phyloP scores from a whole-genome alignment of 75 land plant species.

The Cryptomeria japonica region DNA sequence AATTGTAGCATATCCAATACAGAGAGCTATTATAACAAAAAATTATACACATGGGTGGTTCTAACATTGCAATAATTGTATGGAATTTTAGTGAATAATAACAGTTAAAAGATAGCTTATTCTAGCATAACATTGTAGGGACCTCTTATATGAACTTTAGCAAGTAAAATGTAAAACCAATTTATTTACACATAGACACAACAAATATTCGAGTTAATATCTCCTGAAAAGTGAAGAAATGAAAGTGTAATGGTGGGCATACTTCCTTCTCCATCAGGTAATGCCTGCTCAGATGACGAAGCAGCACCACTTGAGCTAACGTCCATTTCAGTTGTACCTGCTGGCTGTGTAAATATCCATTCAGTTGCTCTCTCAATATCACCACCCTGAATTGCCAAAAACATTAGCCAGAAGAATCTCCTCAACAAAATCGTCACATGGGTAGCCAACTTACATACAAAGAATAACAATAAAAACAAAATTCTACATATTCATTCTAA shows the following conservation, averaged over 20 bases:
- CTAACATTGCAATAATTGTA: not conserved
- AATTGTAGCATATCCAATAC: not conserved
- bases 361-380: conserved; percentile 93
- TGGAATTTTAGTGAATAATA: not conserved
- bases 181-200: not conserved
- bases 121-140: not conserved
- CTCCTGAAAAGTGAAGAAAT: not conserved
- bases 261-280: conserved; percentile 96
- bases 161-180: not conserved
- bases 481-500: not conserved
- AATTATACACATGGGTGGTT: not conserved
- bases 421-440: not conserved
- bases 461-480: not conserved
- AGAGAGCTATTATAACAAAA: not conserved
- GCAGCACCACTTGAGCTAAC: conserved; percentile 33
- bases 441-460: not conserved
- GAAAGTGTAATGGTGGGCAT: conserved; percentile 13
- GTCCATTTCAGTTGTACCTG: conserved; percentile 52
- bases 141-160: not conserved
- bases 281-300: conserved; percentile 26
- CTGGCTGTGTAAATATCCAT: conserved; percentile 92
- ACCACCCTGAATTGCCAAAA: conserved; percentile 60
- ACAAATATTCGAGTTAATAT: not conserved
- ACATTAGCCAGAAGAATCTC: not conserved
- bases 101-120: not conserved